These are phyloP conservation scores for Exophiala alcalophila DNA, from an alignment of 2,329 filamentous ascomycete species.

Conservation along the genomic window DNA sequence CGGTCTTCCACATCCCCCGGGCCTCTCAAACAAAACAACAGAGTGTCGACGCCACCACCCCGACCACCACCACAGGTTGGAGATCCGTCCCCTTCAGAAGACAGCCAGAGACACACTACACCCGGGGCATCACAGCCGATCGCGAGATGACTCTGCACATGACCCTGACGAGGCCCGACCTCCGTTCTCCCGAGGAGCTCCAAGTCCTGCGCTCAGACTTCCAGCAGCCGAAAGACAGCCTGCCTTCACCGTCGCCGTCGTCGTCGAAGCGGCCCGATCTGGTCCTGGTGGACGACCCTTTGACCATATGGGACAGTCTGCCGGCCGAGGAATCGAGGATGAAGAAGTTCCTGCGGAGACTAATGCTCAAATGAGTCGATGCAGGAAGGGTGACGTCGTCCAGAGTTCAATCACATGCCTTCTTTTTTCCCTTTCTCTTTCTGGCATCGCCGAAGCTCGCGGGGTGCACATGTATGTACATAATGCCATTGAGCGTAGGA, in stretches of 20 bases:
- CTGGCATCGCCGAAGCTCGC: too few relatives aligned
- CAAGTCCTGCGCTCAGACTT: conserved; percentile 62
- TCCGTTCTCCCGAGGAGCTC: conserved; percentile 61
- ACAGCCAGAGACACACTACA: conserved; percentile 40
- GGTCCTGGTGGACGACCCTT: conserved; percentile 42
- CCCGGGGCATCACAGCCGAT: conserved; percentile 56
- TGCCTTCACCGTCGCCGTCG: too few relatives aligned
- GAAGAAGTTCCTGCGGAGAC: conserved; percentile 45
- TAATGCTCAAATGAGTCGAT: conserved; percentile 32
- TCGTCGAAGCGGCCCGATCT: conserved; percentile 55
- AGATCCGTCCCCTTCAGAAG: conserved; percentile 24
- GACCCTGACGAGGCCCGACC: conserved; percentile 86
- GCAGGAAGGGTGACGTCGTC: too few relatives aligned
- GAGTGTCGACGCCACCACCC: too few relatives aligned
- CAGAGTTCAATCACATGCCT: too few relatives aligned
- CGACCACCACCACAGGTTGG: conserved; percentile 1
- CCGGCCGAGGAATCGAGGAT: conserved; percentile 39
- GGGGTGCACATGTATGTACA: conserved; percentile 2
- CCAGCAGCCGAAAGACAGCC: conserved; percentile 57
- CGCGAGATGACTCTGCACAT: conserved; percentile 95
- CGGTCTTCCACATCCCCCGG: conserved; percentile 26
- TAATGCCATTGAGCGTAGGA: conserved; percentile 19
- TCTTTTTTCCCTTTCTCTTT: too few relatives aligned
- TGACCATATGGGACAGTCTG: conserved; percentile 45
- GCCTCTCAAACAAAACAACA: conserved; percentile 21